These are phyloP conservation scores for Caryocar brasiliense DNA, from an alignment of 441 rosid genomes.

Conservation along the genomic window DNA sequence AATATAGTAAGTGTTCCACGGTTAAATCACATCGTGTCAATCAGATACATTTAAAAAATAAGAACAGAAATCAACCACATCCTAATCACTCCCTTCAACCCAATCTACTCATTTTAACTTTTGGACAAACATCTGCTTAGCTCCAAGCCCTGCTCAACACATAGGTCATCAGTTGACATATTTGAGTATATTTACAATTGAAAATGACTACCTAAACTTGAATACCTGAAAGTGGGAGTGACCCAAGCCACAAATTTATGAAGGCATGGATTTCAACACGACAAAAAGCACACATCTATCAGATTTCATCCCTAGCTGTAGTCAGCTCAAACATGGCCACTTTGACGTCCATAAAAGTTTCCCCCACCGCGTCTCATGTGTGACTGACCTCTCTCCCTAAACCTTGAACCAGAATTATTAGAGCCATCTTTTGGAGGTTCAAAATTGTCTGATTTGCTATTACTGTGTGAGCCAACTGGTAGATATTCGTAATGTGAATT, in stretches of 20 bases:
- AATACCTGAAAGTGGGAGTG: constrained; percentile 22
- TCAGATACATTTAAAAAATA: constrained; percentile 20
- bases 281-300: constrained; percentile 11
- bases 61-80: constrained; percentile 19
- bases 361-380: constrained; percentile 56
- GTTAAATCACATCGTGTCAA: constrained; percentile 22
- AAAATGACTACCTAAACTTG: constrained; percentile 20
- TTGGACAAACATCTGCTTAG: constrained; percentile 15
- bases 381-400: constrained; percentile 61
- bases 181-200: constrained; percentile 5
- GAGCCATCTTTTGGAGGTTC: constrained; percentile 48
- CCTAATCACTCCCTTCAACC: constrained; percentile 14
- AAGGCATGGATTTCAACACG: constrained; percentile 3
- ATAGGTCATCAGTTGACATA: constrained; percentile 19
- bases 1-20: constrained; percentile 26
- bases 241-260: constrained; percentile 15
- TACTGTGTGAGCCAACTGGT: constrained; percentile 59
- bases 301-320: constrained; percentile 23
- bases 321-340: constrained; percentile 34
- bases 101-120: neutral
- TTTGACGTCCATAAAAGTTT: constrained; percentile 37
- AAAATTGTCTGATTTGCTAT: constrained; percentile 25
- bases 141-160: constrained; percentile 36
- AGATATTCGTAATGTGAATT: constrained; percentile 64
- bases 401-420: constrained; percentile 44